A percentile compares a stretch with the other conserved stretches of the same genome.
Conservation (phyloP, 2,329 filamentous ascomycete genomes). For the Hypoxylon rubiginosum region DNA sequence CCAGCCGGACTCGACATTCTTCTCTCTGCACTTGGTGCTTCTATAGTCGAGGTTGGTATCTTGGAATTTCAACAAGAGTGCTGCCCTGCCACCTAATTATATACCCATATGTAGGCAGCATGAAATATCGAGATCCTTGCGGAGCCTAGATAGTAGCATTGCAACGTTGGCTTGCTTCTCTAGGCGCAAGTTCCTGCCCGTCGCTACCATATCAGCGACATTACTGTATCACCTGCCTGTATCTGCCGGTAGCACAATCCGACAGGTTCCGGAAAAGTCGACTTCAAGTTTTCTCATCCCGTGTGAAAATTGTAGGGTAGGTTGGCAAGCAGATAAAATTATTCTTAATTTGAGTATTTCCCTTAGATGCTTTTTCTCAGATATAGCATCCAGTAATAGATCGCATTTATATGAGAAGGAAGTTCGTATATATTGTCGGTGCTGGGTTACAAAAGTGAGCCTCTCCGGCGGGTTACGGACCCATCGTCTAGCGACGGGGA, state of each 20-base stretch:
- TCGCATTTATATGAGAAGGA: neutral
- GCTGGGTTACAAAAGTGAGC: neutral
- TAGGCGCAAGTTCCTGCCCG: conserved; percentile 8
- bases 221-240: conserved; percentile 25
- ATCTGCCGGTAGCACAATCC: conserved; percentile 25
- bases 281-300: neutral
- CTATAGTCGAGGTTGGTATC: neutral
- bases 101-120: neutral
- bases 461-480: neutral
- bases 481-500: conserved; percentile 21
- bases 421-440: neutral
- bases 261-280: conserved; percentile 19
- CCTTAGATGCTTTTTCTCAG: neutral
- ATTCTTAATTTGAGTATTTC: too few species aligned
- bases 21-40: neutral
- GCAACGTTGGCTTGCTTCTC: conserved; percentile 24
- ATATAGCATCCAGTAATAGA: neutral
- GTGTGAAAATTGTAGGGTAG: neutral
- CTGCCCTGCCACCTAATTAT: conserved; percentile 14
- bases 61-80: neutral
- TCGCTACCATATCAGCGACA: conserved; percentile 10
- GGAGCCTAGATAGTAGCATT: conserved; percentile 18
- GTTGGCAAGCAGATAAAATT: too few species aligned
- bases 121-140: conserved; percentile 33
- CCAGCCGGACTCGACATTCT: neutral